phyloP scores from a whole-genome alignment of 2,329 filamentous ascomycete species.

The Amesomyces nigricolor region DNA sequence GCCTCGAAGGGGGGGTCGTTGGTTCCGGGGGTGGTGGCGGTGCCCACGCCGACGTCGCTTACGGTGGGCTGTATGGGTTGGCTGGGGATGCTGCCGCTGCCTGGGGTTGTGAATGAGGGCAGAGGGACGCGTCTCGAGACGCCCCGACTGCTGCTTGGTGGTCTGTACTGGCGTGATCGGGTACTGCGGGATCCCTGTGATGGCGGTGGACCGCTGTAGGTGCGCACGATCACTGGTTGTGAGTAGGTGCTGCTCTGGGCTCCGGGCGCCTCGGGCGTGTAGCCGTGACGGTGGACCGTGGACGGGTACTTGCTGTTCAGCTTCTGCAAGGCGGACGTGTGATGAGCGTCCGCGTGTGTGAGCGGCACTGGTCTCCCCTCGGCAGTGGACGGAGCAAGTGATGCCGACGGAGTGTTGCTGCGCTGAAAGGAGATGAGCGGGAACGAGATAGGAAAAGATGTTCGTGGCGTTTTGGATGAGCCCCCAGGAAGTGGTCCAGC shows the following conservation, averaged over 20 bases:
- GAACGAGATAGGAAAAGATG: conserved; percentile 44
- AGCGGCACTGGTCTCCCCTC: conserved; percentile 52
- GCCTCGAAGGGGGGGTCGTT: not conserved
- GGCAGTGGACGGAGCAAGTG: conserved; percentile 49
- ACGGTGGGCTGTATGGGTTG: conserved; percentile 25
- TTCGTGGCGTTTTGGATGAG: conserved; percentile 26
- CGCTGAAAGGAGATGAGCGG: conserved; percentile 45
- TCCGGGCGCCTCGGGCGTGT: conserved; percentile 48
- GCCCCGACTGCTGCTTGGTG: conserved; percentile 28
- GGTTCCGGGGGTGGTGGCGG: conserved; percentile 11
- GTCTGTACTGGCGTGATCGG: conserved; percentile 25
- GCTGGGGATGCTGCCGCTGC: conserved; percentile 25
- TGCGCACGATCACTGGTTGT: conserved; percentile 61
- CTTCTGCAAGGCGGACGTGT: conserved; percentile 55
- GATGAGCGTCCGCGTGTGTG: conserved; percentile 51
- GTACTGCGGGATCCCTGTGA: conserved; percentile 30
- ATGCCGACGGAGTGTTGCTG: conserved; percentile 45
- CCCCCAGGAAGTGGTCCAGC: conserved; percentile 7
- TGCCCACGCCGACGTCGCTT: conserved; percentile 18
- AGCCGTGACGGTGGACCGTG: conserved; percentile 42
- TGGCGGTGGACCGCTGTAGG: conserved; percentile 48
- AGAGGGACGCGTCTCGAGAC: conserved; percentile 30
- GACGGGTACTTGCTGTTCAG: conserved; percentile 54
- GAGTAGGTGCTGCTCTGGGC: conserved; percentile 55
- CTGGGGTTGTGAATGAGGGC: conserved; percentile 22